Conservation (phyloP, 352 stramenopile species). For the Thalassiosira hispida region DNA sequence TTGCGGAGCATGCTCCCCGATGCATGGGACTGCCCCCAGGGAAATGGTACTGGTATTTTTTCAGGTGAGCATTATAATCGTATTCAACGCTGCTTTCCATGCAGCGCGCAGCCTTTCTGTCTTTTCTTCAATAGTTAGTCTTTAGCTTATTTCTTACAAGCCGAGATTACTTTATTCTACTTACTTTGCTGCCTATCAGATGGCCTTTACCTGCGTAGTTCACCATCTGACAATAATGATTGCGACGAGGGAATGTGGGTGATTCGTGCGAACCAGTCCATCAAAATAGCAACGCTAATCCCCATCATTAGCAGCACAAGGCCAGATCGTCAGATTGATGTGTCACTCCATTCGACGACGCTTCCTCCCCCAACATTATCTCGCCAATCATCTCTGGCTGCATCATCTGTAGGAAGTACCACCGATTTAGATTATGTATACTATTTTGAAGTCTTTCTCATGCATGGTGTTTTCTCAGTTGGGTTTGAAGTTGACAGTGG, state of each 20-base stretch:
- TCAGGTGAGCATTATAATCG: slow-evolving; percentile 9
- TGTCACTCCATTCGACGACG: neutral
- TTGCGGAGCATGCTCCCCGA: slow-evolving; percentile 31
- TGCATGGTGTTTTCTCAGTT: slow-evolving; percentile 18
- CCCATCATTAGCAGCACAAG: slow-evolving; percentile 22
- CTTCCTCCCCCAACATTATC: slow-evolving; percentile 9
- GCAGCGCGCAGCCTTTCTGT: neutral
- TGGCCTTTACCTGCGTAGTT: slow-evolving; percentile 14
- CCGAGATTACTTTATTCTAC: neutral
- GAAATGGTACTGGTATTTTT: slow-evolving; percentile 11
- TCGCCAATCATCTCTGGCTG: slow-evolving; percentile 10
- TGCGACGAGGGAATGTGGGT: neutral
- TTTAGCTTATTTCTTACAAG: too few species aligned
- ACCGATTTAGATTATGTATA: slow-evolving; percentile 18
- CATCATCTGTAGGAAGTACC: neutral
- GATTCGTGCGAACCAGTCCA: slow-evolving; percentile 19
- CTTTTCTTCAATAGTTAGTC: neutral
- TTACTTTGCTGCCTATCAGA: neutral
- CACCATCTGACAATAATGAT: neutral
- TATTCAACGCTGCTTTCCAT: neutral
- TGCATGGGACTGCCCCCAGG: slow-evolving; percentile 14
- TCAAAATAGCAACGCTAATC: slow-evolving; percentile 23
- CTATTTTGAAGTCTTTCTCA: slow-evolving; percentile 35
- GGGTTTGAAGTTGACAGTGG: slow-evolving; percentile 13
- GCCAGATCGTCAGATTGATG: neutral